Evolutionary conservation across 2,329 filamentous ascomycete genomes (phyloP).

Genomic region (Aspergillus uvarum): DNA sequence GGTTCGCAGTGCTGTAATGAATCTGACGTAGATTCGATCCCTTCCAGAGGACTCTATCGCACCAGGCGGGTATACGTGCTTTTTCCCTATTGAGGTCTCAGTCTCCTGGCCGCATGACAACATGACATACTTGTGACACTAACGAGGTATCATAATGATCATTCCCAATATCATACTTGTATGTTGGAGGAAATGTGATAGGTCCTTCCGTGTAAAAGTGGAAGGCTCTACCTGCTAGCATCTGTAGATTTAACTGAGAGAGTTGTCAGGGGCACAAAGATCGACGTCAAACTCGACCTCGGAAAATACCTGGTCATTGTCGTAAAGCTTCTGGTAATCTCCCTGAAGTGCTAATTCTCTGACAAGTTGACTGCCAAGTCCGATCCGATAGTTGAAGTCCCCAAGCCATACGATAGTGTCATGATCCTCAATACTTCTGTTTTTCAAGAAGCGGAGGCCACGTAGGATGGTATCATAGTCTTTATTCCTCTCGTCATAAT

Average conservation of each 20-base stretch:
- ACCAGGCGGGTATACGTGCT: constrained; percentile 93
- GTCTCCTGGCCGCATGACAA: constrained; percentile 8
- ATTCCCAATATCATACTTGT: constrained; percentile 88
- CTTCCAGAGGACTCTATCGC: constrained; percentile 86
- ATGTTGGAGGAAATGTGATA: constrained; percentile 88
- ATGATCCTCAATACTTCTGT: constrained; percentile 87
- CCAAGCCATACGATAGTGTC: constrained; percentile 91
- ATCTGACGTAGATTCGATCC: constrained; percentile 79
- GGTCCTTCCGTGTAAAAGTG: constrained; percentile 86
- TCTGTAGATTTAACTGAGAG: constrained; percentile 80
- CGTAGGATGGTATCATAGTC: constrained; percentile 88
- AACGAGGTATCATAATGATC: constrained; percentile 89
- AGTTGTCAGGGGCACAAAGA: constrained; percentile 12
- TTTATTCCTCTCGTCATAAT: constrained; percentile 92
- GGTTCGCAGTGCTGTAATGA: constrained; percentile 76
- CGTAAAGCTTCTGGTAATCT: constrained; percentile 77
- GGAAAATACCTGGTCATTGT: constrained; percentile 76
- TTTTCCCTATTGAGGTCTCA: constrained; percentile 67
- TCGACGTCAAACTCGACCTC: constrained; percentile 2
- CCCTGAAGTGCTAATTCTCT: constrained; percentile 69
- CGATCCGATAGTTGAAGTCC: constrained; percentile 98
- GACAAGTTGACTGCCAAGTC: constrained; percentile 74
- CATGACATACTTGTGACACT: constrained; percentile 37
- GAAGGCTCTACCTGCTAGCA: constrained; percentile 88
- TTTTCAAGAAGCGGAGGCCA: constrained; percentile 86